Evolutionary conservation across 768 basidiomycete species (phyloP), one percentile per base, ranked within the genome.

Genomic region (Mycena indigotica): DNA sequence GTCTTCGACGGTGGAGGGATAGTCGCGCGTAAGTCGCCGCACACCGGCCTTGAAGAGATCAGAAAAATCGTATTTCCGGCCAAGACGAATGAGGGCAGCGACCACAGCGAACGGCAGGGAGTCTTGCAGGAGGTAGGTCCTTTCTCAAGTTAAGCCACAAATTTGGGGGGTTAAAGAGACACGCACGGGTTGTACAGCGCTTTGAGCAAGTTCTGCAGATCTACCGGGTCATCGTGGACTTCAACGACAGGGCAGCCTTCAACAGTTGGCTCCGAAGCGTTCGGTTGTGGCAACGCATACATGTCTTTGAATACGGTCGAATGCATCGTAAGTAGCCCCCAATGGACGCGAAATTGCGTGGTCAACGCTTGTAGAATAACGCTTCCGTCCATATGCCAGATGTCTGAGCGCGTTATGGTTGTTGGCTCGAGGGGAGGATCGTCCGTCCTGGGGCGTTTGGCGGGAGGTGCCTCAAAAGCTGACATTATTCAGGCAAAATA

Each of bases 271-370:
- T 59, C 53, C n/a, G 53, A 39, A 8, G 25, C 46, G 1, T 25
- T 50, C 50, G 25, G 40, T 40, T 5, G 26, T 10, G n/a, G n/a
- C n/a, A 68, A 16, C 0, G 57, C 29, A 30, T 66, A 62, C 64
- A 72, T 67, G 38, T 62, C 62, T 19, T 30, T 46, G 48, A 69
- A 70, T 12, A 71, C 57, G 2, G 67, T 50, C 3, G 71, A 70
- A 4, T 65, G 61, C 32, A 35, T 35, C 2, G 55, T 2, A 1
- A 61, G 40, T 16, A 61, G 23, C 15, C 56, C 19, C 52, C 56
- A 57, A 28, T 61, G 52, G 10, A 60, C 59, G 35, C 59, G 59
- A 32, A 60, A 60, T 52, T 60, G 58, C 1, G 40, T 60, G 50
- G 40, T 29, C 13, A 28, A 19, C 17, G 51, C 55, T 19, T 61